phyloP scores from a whole-genome alignment of 805 yeast genomes.

The Monosporozyma siamensis region DNA sequence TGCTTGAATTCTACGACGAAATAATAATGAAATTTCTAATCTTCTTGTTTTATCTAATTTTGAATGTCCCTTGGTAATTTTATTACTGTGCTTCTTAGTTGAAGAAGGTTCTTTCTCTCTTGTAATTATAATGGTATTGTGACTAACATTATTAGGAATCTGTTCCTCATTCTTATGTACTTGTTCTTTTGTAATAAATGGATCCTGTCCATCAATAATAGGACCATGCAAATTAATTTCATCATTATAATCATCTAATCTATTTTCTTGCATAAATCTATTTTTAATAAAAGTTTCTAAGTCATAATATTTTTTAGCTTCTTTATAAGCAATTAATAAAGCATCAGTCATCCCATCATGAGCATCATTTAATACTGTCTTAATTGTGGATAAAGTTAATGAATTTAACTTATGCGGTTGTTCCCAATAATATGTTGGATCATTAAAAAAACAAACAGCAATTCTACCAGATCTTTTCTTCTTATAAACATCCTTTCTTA shows the following conservation, averaged over 20 bases:
- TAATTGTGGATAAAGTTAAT: conserved; percentile 11
- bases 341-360: conserved; percentile 9
- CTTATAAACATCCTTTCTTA: conserved; percentile 24
- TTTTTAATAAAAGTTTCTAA: conserved; percentile 19
- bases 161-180: too few relatives aligned
- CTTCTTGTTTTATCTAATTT: conserved; percentile 21
- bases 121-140: background rate
- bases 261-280: conserved; percentile 20
- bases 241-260: conserved; percentile 15
- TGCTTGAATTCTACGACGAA: conserved; percentile 27
- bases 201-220: conserved; percentile 23
- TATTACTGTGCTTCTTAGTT: too few relatives aligned
- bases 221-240: conserved; percentile 10
- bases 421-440: conserved; percentile 31
- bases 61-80: conserved; percentile 4
- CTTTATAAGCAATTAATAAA: conserved; percentile 23
- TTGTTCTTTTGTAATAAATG: conserved; percentile 15
- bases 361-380: background rate
- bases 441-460: conserved; percentile 30
- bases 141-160: too few relatives aligned
- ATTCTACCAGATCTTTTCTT: conserved; percentile 20
- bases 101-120: background rate
- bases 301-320: conserved; percentile 18
- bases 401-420: conserved; percentile 20
- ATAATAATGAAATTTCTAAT: conserved; percentile 22